A percentile compares a stretch with the other conserved stretches of the same genome.
phyloP scores from a whole-genome alignment of 768 basidiomycete genomes.

The Cystofilobasidium capitatum region DNA sequence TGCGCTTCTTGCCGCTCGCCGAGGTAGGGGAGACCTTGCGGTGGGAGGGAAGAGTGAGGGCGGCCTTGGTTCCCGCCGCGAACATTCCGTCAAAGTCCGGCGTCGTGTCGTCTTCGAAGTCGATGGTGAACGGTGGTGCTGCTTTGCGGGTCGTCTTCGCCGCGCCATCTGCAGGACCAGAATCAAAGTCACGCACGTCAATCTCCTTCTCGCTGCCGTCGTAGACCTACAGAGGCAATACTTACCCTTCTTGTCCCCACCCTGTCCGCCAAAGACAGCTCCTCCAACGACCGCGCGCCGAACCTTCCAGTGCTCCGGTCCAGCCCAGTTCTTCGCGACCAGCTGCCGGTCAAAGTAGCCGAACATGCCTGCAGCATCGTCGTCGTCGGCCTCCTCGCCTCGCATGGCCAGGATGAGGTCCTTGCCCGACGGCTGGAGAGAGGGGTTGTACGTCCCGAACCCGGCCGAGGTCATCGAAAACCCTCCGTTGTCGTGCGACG shows the following conservation, averaged over 20 bases:
- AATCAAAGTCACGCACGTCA: background rate
- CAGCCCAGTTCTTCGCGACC: constrained; percentile 91
- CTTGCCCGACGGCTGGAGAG: constrained; percentile 53
- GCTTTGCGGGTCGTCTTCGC: background rate
- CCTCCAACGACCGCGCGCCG: constrained; percentile 51
- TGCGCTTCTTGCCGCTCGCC: constrained; percentile 17
- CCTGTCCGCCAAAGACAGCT: background rate
- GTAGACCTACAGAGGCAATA: background rate
- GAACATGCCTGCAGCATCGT: constrained; percentile 45
- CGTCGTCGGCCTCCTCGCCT: constrained; percentile 49
- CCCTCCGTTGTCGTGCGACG: constrained; percentile 14
- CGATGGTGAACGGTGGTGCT: constrained; percentile 37
- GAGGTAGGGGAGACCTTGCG: background rate
- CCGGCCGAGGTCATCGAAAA: constrained; percentile 33
- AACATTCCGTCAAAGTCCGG: constrained; percentile 27
- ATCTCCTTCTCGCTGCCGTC: background rate
- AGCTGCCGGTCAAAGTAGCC: constrained; percentile 80
- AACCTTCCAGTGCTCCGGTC: constrained; percentile 97
- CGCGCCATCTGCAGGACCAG: constrained; percentile 3
- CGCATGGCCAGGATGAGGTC: constrained; percentile 82
- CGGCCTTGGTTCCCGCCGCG: constrained; percentile 31
- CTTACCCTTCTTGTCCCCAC: constrained; percentile 53
- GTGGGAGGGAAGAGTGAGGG: constrained; percentile 31
- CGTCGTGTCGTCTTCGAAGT: constrained; percentile 32
- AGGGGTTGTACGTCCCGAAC: constrained; percentile 58